Evolutionary conservation across 371 early-diverging fungal species (phyloP).

Genomic region (Chytridium lagenaria): DNA sequence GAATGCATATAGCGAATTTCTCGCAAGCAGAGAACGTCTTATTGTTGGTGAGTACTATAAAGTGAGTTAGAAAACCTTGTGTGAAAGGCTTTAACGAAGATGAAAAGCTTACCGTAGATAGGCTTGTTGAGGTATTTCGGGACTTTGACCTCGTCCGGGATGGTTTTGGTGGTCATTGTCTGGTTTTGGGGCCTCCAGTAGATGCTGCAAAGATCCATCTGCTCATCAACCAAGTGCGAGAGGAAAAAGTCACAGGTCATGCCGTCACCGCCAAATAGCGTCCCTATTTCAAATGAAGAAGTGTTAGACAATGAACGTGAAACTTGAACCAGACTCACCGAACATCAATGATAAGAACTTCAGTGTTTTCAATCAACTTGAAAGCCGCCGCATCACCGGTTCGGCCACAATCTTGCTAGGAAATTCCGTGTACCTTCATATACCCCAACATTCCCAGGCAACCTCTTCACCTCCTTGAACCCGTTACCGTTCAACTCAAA

Average conservation of each 20-base stretch:
- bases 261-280: conserved; percentile 22
- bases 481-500: conserved; percentile 11
- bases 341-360: conserved; percentile 28
- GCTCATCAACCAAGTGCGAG: conserved; percentile 10
- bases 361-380: conserved; percentile 8
- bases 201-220: not conserved
- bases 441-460: conserved; percentile 17
- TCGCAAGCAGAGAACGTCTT: conserved; percentile 30
- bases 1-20: conserved; percentile 24
- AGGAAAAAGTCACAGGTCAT: conserved; percentile 15
- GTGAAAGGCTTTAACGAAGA: not conserved
- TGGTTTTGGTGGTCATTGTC: conserved; percentile 4
- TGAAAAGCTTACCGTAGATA: conserved; percentile 14
- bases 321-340: conserved; percentile 17
- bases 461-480: not conserved
- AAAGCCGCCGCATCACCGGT: conserved; percentile 15
- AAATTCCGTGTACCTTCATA: not conserved
- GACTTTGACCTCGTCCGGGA: conserved; percentile 11
- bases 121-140: conserved; percentile 28
- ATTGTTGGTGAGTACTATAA: conserved; percentile 14
- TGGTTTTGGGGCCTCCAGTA: conserved; percentile 29
- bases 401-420: not conserved
- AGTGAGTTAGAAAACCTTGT: not conserved
- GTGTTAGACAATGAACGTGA: not conserved
- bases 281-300: not conserved